phyloP scores from a whole-genome alignment of 2,329 filamentous ascomycete genomes.

The Emydomyces testavorans region DNA sequence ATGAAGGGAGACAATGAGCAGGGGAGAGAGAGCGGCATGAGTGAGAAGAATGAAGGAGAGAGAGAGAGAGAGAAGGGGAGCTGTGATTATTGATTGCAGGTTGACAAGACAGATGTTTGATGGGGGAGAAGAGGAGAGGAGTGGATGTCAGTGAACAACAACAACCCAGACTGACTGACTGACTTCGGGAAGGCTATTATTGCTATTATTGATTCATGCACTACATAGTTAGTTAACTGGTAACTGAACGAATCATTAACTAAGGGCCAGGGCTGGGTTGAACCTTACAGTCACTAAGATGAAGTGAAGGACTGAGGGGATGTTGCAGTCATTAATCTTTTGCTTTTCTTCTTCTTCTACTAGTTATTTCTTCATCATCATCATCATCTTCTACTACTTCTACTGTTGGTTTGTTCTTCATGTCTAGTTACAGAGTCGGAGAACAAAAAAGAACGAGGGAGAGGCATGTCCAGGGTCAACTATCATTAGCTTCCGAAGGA shows the following conservation, averaged over 20 bases:
- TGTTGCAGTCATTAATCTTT: not conserved
- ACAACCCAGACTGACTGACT: too few relatives aligned
- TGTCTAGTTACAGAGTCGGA: too few relatives aligned
- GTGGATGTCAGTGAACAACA: too few relatives aligned
- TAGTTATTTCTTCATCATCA: too few relatives aligned
- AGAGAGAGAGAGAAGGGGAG: conserved; percentile 11
- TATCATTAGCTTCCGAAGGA: conserved; percentile 10
- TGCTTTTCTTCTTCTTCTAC: not conserved
- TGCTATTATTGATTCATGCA: conserved; percentile 12
- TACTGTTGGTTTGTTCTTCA: too few relatives aligned
- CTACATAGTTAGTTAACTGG: conserved; percentile 3
- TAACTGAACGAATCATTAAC: too few relatives aligned
- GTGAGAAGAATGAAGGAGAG: conserved; percentile 14
- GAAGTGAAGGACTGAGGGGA: not conserved
- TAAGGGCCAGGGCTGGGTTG: not conserved
- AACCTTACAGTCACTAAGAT: not conserved
- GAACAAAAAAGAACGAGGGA: conserved; percentile 1
- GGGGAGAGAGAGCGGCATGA: conserved; percentile 11
- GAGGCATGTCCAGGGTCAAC: conserved; percentile 3
- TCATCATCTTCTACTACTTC: not conserved
- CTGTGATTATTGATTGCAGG: conserved; percentile 9
- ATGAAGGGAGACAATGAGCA: conserved; percentile 10
- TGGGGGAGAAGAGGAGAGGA: too few relatives aligned
- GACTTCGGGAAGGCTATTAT: conserved; percentile 11
- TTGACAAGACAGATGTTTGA: conserved; percentile 15